Base-by-base conservation (phyloP, 192 early-diverging fungal species). In the Entomortierella chlamydospora region DNA sequence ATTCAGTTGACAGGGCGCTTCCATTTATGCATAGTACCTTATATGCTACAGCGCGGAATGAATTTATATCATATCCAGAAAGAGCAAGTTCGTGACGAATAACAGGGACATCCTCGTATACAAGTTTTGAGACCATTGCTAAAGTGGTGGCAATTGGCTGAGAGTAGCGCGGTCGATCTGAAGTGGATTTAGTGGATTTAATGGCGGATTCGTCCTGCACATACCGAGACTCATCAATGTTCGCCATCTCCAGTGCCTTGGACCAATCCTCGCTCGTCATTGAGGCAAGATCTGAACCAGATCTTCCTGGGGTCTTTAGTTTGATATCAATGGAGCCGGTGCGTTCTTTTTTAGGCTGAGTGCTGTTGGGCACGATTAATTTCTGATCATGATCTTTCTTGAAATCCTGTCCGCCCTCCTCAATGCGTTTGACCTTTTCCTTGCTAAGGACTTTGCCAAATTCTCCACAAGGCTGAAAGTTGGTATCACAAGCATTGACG, bases 1-100 rank as follows among this genome's bases (percentile, higher is more conserved):
- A n/a, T n/a, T n/a, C n/a, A n/a, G n/a, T n/a, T n/a, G n/a, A n/a
- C n/a, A n/a, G n/a, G n/a, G n/a, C n/a, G n/a, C n/a, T n/a, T n/a
- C n/a, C n/a, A n/a, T n/a, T n/a, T n/a, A 23, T 64, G 33, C 31
- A 53, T 37, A 37, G 10, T 83, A 86, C 85, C 81, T 70, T 86
- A 47, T 86, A 88, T 30, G 82, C 87, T 45, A 88, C 79, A 1
- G 87, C 81, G 43, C 77, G 59, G 57, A 88, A 88, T 0, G 87
- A 83, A 4, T 82, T 72, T 11, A 86, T 55, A 61, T 88, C 85
- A 69, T 84, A 88, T 26, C 87, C 87, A 29, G 83, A 77, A 26
- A 63, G 64, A 30, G 81, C 60, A 12, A 88, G 72, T 41, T 88
- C 87, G 60, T 85, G 85, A 23, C 79, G 67, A 30, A 88, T 86